Percentiles rank a stretch among this genome's conserved stretches.
These are phyloP conservation scores for Escovopsis sp. DNA, from an alignment of 2,329 filamentous ascomycete species.

Conservation along the genomic window DNA sequence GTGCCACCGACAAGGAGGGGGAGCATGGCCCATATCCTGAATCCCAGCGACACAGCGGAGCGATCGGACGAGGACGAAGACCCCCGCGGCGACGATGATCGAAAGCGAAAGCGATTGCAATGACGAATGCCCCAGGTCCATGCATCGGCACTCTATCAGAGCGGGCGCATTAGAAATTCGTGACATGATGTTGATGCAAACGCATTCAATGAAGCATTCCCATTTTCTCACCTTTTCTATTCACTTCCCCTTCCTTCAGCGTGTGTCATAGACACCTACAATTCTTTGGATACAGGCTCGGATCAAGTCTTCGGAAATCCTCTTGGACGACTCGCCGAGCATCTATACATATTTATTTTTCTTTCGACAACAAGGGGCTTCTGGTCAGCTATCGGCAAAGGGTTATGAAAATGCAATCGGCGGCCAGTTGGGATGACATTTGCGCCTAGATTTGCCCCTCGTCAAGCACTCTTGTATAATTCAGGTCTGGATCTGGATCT, in stretches of 20 bases:
- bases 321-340: too few species aligned
- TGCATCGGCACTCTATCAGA: background rate
- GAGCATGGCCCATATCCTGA: conserved; percentile 50
- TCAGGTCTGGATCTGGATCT: too few species aligned
- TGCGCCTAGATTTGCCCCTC: too few species aligned
- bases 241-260: background rate
- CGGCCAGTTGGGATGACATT: too few species aligned
- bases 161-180: background rate
- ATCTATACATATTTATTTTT: too few species aligned
- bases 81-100: conserved; percentile 39
- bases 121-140: conserved; percentile 12
- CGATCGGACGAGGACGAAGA: conserved; percentile 42
- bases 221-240: too few species aligned
- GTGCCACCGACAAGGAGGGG: conserved; percentile 41
- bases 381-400: too few species aligned
- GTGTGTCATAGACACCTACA: background rate
- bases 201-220: background rate
- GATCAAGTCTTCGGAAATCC: background rate
- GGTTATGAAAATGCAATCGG: too few species aligned
- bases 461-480: too few species aligned
- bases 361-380: too few species aligned
- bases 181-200: background rate
- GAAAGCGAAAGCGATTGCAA: conserved; percentile 47
- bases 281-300: background rate
- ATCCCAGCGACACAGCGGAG: conserved; percentile 42